phyloP scores from a whole-genome alignment of 2,329 filamentous ascomycete species.

The Cercospora sp. region DNA sequence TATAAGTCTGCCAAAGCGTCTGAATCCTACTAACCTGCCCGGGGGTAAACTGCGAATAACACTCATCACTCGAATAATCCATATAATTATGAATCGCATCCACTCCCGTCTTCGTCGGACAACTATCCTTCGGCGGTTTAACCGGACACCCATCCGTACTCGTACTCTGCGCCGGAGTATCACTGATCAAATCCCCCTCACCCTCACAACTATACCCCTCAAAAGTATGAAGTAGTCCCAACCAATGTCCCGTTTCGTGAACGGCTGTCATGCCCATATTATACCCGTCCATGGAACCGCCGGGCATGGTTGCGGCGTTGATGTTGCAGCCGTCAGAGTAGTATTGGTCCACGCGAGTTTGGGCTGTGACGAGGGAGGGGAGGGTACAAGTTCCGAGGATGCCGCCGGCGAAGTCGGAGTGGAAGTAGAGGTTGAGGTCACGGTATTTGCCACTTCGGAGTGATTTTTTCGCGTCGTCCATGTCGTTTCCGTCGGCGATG shows the following conservation, averaged over 20 bases:
- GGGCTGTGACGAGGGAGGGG: conserved; percentile 42
- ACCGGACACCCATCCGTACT: conserved; percentile 58
- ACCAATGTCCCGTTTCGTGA: conserved; percentile 52
- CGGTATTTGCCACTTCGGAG: conserved; percentile 56
- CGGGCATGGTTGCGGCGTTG: conserved; percentile 58
- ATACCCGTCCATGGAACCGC: conserved; percentile 52
- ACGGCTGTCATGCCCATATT: conserved; percentile 50
- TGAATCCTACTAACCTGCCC: conserved; percentile 54
- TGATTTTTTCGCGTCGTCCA: conserved; percentile 54
- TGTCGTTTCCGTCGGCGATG: conserved; percentile 46
- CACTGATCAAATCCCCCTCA: conserved; percentile 47
- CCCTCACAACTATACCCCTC: conserved; percentile 49
- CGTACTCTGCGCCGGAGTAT: conserved; percentile 45
- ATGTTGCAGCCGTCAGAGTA: conserved; percentile 58
- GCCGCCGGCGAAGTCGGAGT: conserved; percentile 51
- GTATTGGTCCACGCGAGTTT: conserved; percentile 42
- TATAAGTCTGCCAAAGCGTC: conserved; percentile 52
- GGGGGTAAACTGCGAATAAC: conserved; percentile 55
- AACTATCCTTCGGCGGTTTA: conserved; percentile 52
- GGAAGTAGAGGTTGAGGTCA: conserved; percentile 61
- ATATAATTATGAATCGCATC: conserved; percentile 62
- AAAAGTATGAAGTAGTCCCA: conserved; percentile 51
- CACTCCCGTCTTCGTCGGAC: conserved; percentile 47
- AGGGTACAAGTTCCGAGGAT: conserved; percentile 59
- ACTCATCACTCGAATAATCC: conserved; percentile 60